A percentile compares a stretch with the other conserved stretches of the same genome.
phyloP scores from a whole-genome alignment of 2,329 filamentous ascomycete genomes.

The Ceratocystiopsis minuta region DNA sequence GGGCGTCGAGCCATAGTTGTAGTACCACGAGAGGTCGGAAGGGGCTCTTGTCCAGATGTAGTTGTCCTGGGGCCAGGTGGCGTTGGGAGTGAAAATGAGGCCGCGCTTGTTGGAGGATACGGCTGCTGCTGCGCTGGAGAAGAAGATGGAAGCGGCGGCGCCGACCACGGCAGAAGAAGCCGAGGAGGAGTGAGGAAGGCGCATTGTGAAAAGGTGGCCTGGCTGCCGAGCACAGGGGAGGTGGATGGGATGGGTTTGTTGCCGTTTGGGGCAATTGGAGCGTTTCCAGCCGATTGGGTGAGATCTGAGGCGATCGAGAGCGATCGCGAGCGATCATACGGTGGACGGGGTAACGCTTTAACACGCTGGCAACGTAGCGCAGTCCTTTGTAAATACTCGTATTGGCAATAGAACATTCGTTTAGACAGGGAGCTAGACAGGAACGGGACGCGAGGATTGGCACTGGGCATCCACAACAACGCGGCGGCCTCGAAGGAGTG shows the following conservation, averaged over 20 bases:
- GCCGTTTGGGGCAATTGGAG: too few relatives aligned
- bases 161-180: background rate
- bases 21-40: conserved; percentile 62
- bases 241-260: background rate
- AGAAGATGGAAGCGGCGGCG: conserved; percentile 1
- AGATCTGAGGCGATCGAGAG: too few relatives aligned
- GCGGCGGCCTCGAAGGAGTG: too few relatives aligned
- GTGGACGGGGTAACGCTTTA: too few relatives aligned
- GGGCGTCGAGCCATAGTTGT: conserved; percentile 52
- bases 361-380: too few relatives aligned
- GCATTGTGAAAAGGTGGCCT: background rate
- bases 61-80: conserved; percentile 40
- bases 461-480: too few relatives aligned
- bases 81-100: conserved; percentile 47
- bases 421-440: too few relatives aligned
- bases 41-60: conserved; percentile 39
- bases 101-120: conserved; percentile 47
- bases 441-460: too few relatives aligned
- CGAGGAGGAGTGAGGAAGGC: background rate
- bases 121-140: conserved; percentile 11
- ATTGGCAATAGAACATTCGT: too few relatives aligned
- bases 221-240: background rate
- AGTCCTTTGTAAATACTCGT: too few relatives aligned
- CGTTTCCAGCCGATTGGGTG: too few relatives aligned
- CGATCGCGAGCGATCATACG: too few relatives aligned